Evolutionary conservation across 176 grass and related monocot genomes (phyloP).

Genomic region (Carex parvula): DNA sequence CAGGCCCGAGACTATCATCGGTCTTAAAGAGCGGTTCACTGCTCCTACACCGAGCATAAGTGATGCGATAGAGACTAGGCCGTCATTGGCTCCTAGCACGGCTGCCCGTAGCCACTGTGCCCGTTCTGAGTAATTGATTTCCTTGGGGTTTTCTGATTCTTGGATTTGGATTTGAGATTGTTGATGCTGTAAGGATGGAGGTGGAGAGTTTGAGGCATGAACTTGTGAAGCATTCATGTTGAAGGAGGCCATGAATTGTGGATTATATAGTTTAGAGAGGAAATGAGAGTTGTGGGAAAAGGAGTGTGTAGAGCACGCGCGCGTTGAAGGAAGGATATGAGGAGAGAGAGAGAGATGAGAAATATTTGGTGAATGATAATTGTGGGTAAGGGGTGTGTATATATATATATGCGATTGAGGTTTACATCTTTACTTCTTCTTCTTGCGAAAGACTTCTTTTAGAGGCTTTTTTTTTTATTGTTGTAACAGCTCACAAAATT

Average conservation of each 20-base stretch:
- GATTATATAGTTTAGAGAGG: neutral
- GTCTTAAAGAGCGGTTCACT: slow-evolving; percentile 19
- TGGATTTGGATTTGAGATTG: neutral
- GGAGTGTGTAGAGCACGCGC: slow-evolving; percentile 34
- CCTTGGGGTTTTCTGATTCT: neutral
- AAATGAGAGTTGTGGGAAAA: neutral
- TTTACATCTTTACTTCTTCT: neutral
- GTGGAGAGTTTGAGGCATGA: slow-evolving; percentile 6
- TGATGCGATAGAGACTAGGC: slow-evolving; percentile 41
- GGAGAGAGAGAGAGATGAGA: neutral
- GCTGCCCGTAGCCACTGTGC: slow-evolving; percentile 48
- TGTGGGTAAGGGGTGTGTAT: neutral
- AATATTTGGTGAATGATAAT: slow-evolving; percentile 11
- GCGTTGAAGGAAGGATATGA: neutral
- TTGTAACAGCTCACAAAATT: slow-evolving; percentile 9
- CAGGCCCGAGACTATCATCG: slow-evolving; percentile 38
- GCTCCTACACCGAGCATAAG: slow-evolving; percentile 42
- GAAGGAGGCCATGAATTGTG: slow-evolving; percentile 23
- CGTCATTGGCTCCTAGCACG: slow-evolving; percentile 46
- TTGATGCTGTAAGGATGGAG: neutral
- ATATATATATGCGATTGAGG: neutral
- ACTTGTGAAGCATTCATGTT: slow-evolving; percentile 12
- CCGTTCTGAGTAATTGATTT: slow-evolving; percentile 19
- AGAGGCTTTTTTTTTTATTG: neutral
- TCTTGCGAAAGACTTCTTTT: slow-evolving; percentile 12